These are phyloP conservation scores for Chlamydomonas asymmetrica DNA, from an alignment of 139 green algal genomes.

Conservation along the genomic window DNA sequence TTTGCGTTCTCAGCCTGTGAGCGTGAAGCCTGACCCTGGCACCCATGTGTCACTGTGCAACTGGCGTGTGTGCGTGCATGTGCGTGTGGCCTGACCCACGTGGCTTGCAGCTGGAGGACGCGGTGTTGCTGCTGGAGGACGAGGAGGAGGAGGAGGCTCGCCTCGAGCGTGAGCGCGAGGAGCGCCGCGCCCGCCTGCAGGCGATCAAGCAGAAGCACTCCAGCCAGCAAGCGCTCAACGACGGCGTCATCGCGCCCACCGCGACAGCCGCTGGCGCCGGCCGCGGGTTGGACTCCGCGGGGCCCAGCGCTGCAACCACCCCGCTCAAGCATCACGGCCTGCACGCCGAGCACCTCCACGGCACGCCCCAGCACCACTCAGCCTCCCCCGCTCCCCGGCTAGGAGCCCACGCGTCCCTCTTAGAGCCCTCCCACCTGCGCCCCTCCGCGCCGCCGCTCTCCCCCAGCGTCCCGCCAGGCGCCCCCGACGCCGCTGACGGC, in stretches of 20 bases:
- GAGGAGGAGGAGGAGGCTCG: slow-evolving; percentile 32
- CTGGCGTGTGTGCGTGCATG: no score
- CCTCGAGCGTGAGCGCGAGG: slow-evolving; percentile 22
- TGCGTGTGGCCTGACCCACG: no score
- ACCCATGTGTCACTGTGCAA: no score
- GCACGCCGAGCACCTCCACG: not conserved
- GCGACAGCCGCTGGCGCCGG: not conserved
- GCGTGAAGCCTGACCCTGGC: no score
- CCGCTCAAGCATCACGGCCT: not conserved
- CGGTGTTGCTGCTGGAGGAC: not conserved
- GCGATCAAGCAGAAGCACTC: slow-evolving; percentile 21
- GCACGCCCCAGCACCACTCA: not conserved
- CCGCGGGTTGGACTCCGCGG: not conserved
- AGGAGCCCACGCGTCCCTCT: not conserved
- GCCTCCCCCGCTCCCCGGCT: not conserved
- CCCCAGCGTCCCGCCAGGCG: not conserved
- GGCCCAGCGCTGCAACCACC: not conserved
- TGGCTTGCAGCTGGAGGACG: no score
- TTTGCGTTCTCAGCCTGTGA: no score
- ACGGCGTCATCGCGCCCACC: not conserved
- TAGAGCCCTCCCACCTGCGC: not conserved
- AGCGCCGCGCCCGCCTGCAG: slow-evolving; percentile 11
- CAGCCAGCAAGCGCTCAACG: slow-evolving; percentile 10
- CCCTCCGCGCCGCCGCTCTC: not conserved
- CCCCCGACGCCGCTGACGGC: not conserved